Base-by-base conservation (phyloP, 169 alveolate species). In the Cryptosporidium viatorum region DNA sequence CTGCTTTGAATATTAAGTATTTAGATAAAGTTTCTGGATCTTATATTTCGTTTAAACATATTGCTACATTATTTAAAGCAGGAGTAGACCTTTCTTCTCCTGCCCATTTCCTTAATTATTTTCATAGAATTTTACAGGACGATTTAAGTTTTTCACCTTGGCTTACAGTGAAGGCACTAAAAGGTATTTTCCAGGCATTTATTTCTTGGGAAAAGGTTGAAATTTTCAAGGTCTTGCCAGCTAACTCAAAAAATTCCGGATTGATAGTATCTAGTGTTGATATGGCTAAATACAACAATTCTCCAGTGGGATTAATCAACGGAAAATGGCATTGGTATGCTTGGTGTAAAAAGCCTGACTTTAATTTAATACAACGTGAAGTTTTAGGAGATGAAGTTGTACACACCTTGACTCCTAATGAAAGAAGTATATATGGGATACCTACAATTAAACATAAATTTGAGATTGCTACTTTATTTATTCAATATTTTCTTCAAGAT, bases 321-420 rank as follows among this genome's bases (percentile, higher is more conserved):
- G 89, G 74, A 0, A 80, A 48, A 23, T 37, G 71, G 80, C 89
- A 62, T 37, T 80, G 89, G 89, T 80, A 35, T 16, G 26, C 80
- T 18, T 80, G 89, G 89, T n/a, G 55, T 35, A 80, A 48, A 80
- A 41, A 45, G 23, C 75, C 73, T 10, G 14, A 60, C 35, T 80
- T 70, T 26, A 52, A 26, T 10, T 26, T 33, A 59, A 45, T 80
- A 21, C 69, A 26, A 14, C 74, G 29, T 10, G 68, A 43, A n/a
- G 75, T 65, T 10, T 41, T 80, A 26, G 89, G 75, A 12, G 73
- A 62, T 43, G 75, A 59, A 62, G 50, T 62, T 23, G 41, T 80
- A 10, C 89, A 80, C 39, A 14, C 48, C 6, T 21, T 73, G 21
- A 73, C 52, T 39, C 31, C 70, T 18, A 14, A 73, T 6, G 86